phyloP scores from a whole-genome alignment of 805 yeast species.

The Nakazawaea holstii region DNA sequence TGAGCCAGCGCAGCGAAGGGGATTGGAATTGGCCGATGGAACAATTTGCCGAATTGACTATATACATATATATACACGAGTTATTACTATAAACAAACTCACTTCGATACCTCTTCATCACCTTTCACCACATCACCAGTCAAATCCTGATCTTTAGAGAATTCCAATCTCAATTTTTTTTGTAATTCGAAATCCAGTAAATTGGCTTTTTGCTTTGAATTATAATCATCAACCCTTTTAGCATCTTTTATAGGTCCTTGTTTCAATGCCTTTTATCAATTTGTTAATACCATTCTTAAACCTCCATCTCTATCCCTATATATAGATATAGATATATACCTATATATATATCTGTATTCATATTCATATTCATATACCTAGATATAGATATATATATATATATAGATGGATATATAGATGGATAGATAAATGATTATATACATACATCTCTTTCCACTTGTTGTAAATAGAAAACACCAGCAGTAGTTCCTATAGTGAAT shows the following conservation, averaged over 20 bases:
- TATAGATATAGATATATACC: conserved; percentile 12
- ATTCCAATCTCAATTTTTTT: conserved; percentile 50
- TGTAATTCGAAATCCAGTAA: conserved; percentile 64
- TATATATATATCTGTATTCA: not conserved
- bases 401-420: too few relatives aligned
- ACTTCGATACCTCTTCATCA: conserved; percentile 20
- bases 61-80: too few relatives aligned
- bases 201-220: conserved; percentile 44
- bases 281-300: too few relatives aligned
- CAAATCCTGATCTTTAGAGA: conserved; percentile 59
- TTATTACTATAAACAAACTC: too few relatives aligned
- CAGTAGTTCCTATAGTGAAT: conserved; percentile 53
- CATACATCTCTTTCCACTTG: conserved; percentile 58
- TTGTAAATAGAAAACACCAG: conserved; percentile 69
- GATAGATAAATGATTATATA: conserved; percentile 7
- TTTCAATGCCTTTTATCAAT: conserved; percentile 65
- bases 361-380: not conserved
- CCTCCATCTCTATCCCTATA: too few relatives aligned
- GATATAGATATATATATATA: too few relatives aligned
- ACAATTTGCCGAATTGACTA: too few relatives aligned
- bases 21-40: too few relatives aligned
- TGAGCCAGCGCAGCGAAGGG: too few relatives aligned
- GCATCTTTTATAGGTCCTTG: conserved; percentile 87
- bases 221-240: conserved; percentile 43
- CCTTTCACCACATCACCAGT: conserved; percentile 44